Conservation (phyloP, 2,329 filamentous ascomycete genomes). For the Aureobasidium sp. region DNA sequence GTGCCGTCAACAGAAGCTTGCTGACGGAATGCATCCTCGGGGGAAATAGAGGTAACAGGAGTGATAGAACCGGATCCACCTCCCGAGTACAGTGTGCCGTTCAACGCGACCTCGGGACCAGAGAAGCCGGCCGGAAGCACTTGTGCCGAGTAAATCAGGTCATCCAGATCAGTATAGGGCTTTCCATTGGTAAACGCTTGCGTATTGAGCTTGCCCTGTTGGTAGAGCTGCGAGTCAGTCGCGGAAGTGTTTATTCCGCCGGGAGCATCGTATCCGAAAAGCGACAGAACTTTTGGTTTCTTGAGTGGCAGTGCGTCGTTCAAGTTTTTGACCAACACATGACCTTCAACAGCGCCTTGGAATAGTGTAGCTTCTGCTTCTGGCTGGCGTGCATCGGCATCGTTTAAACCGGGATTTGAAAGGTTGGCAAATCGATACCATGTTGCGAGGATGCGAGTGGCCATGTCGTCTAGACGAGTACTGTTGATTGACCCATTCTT, state of each 20-base stretch:
- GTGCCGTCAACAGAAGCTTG: constrained; percentile 32
- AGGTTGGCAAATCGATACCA: constrained; percentile 29
- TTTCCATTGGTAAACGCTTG: constrained; percentile 16
- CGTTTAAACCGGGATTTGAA: constrained; percentile 25
- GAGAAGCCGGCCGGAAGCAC: constrained; percentile 39
- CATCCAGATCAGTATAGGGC: constrained; percentile 19
- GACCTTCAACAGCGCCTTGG: constrained; percentile 66
- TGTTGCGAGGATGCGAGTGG: constrained; percentile 33
- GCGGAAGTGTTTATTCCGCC: constrained; percentile 19
- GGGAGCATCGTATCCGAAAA: constrained; percentile 36
- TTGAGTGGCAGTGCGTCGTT: constrained; percentile 62
- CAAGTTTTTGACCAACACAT: constrained; percentile 70
- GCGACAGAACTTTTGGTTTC: constrained; percentile 43
- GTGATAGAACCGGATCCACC: constrained; percentile 34
- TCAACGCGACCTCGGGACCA: constrained; percentile 27
- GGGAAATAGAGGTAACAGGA: constrained; percentile 29
- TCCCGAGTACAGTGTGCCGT: constrained; percentile 32
- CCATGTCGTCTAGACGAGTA: constrained; percentile 37
- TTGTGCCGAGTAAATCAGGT: constrained; percentile 28
- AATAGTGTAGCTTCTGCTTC: constrained; percentile 55
- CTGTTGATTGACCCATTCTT: constrained; percentile 34
- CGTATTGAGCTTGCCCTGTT: not conserved
- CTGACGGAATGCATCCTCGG: constrained; percentile 31
- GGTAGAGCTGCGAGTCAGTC: not conserved
- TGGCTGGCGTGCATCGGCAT: constrained; percentile 62